Evolutionary conservation across 805 yeast genomes (phyloP), one percentile per base, ranked within the genome.

Genomic region (Geotrichum ghanense): DNA sequence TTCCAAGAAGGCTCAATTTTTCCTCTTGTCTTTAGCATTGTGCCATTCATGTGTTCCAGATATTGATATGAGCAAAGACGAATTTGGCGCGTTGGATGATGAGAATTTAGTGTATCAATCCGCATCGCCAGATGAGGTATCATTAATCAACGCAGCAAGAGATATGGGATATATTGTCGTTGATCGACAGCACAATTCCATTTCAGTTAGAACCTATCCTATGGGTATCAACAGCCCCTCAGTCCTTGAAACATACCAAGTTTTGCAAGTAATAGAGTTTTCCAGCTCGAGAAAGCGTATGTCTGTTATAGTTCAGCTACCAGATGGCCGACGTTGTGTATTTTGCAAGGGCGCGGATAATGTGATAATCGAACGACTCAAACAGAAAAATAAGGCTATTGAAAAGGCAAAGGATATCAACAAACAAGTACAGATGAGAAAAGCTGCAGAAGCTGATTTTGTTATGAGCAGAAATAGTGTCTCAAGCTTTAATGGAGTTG

Each of bases 261-360:
- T 92, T 7, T 66, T 92, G 50, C 90, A 92, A 50, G 74, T 76
- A 1, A 80, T 92, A 48, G 97, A 90, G 48, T 92, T 92, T 58
- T 72, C 90, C 0, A 85, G 95, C 1, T 68, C 79, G 2, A 77
- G 99, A 57, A 92, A 92, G 65, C 75, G 98, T 58, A 92, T 92
- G 99, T 86, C 97, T 0, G 78, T 85, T n/a, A 61, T 90, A 7
- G 81, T 88, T 1, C 72, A 67, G 50, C 77, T 84, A 54, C 95
- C 97, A 0, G 83, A 84, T 59, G 76, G 76, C 4, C 73, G 83
- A 49, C 73, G 88, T 20, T 77, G 90, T 42, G 58, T 92, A 52
- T 68, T 92, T 40, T 87, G 95, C 65, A 92, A 92, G 65, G 99
- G 98, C 46, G 98, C 99, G 1, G 98, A 92, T 62, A 86, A 86